Percentiles rank a stretch among this genome's conserved stretches.
Evolutionary conservation across 306 rosid species (phyloP).

Genomic region (Vicia villosa): DNA sequence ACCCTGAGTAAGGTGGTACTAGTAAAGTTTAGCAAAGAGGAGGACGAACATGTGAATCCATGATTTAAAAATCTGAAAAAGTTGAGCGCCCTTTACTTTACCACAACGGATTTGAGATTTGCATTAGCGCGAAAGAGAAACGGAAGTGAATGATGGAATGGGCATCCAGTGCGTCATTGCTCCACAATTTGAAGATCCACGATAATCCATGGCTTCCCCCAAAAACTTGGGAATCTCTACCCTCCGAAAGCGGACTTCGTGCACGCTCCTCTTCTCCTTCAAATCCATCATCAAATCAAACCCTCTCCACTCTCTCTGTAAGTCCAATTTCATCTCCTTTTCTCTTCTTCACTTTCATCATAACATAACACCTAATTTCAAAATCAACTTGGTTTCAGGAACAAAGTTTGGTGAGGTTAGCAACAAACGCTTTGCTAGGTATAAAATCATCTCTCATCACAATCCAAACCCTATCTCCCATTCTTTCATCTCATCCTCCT

Average conservation of each 20-base stretch:
- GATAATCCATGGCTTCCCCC: constrained; percentile 83
- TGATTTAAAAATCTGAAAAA: neutral
- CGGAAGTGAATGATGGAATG: neutral
- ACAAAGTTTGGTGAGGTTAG: constrained; percentile 78
- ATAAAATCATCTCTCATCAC: constrained; percentile 65
- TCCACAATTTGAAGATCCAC: constrained; percentile 65
- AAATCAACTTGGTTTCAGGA: constrained; percentile 54
- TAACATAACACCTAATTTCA: neutral
- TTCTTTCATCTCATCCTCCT: constrained; percentile 65
- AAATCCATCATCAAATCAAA: constrained; percentile 24
- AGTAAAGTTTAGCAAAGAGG: no score
- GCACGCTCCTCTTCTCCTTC: constrained; percentile 20
- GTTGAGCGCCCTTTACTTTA: neutral
- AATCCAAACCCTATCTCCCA: constrained; percentile 56
- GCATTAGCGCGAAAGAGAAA: neutral
- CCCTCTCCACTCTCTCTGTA: constrained; percentile 74
- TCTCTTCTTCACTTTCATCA: neutral
- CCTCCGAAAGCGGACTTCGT: constrained; percentile 54
- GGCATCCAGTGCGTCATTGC: constrained; percentile 51
- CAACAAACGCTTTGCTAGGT: constrained; percentile 77
- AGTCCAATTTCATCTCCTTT: constrained; percentile 33
- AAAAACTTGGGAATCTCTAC: constrained; percentile 72
- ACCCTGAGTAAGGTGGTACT: no score
- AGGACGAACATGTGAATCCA: no score
- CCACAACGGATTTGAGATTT: neutral